Evolutionary conservation across 2,329 filamentous ascomycete genomes (phyloP).

Genomic region (Stylonectria norvegica): DNA sequence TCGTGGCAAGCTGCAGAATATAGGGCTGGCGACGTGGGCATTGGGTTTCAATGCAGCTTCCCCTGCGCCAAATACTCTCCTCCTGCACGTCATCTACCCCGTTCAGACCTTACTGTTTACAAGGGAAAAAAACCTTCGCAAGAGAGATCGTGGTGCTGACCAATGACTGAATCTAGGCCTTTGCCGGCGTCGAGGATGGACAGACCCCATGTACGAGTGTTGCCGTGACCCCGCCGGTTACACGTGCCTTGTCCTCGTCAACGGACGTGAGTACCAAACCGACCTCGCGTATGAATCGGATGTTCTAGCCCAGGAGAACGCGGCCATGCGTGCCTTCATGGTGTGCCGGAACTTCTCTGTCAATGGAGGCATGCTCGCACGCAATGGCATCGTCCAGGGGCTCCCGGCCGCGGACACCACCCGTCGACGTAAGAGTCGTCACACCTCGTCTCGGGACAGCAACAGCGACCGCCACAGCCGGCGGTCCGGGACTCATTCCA

Average conservation of each 20-base stretch:
- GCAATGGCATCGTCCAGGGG: constrained; percentile 66
- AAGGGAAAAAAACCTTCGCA: constrained; percentile 1
- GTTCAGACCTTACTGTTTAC: too few species aligned
- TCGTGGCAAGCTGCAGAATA: neutral
- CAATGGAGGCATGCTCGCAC: constrained; percentile 85
- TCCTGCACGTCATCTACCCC: neutral
- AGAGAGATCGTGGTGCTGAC: constrained; percentile 32
- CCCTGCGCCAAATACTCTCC: constrained; percentile 19
- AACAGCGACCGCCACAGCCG: constrained; percentile 45
- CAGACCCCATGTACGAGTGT: constrained; percentile 82
- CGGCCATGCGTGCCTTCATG: constrained; percentile 94
- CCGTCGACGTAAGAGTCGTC: constrained; percentile 51
- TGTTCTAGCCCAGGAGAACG: constrained; percentile 82
- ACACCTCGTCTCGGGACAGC: constrained; percentile 44
- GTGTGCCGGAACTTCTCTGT: constrained; percentile 97
- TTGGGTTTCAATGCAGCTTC: constrained; percentile 37
- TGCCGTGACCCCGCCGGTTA: constrained; percentile 72
- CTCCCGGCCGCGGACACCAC: constrained; percentile 53
- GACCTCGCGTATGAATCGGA: constrained; percentile 81
- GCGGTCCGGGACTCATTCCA: constrained; percentile 56
- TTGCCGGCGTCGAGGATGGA: constrained; percentile 92
- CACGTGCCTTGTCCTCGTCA: constrained; percentile 88
- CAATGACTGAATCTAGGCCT: constrained; percentile 60
- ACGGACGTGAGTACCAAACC: constrained; percentile 94
- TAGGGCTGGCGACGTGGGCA: constrained; percentile 8